Conservation (phyloP, 768 basidiomycete species). For the Pleurotus tuoliensis region DNA sequence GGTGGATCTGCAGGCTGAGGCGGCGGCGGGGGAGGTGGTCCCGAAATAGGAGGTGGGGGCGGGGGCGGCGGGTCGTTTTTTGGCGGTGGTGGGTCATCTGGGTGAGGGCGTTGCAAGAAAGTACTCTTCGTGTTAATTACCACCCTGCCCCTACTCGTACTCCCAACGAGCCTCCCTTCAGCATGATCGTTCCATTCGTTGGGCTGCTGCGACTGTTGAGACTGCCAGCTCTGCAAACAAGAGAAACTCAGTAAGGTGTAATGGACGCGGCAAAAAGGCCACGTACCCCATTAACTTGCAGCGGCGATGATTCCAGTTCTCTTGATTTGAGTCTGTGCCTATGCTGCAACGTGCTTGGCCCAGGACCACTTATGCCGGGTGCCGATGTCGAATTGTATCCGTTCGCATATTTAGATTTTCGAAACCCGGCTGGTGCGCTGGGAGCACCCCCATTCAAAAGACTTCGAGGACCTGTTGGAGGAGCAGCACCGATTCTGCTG, state of each 20-base stretch:
- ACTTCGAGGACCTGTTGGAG: constrained; percentile 67
- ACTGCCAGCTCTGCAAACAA: constrained; percentile 21
- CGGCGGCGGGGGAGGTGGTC: constrained; percentile 22
- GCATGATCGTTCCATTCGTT: constrained; percentile 18
- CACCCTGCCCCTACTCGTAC: constrained; percentile 6
- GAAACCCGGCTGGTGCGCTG: constrained; percentile 19
- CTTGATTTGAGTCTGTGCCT: constrained; percentile 15
- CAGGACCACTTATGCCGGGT: constrained; percentile 8
- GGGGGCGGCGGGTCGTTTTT: constrained; percentile 1
- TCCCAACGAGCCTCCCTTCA: constrained; percentile 4
- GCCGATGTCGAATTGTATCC: constrained; percentile 22
- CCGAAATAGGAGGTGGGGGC: constrained; percentile 20
- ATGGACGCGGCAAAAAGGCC: neutral
- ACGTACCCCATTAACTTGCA: neutral
- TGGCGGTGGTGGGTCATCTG: constrained; percentile 1
- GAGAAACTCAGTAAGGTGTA: constrained; percentile 1
- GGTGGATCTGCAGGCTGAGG: constrained; percentile 19
- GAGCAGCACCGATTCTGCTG: constrained; percentile 47
- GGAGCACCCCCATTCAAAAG: constrained; percentile 37
- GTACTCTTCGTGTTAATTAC: constrained; percentile 19
- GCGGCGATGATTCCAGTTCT: constrained; percentile 12
- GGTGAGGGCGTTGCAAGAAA: constrained; percentile 7
- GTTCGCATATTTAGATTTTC: constrained; percentile 41
- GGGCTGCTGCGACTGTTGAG: constrained; percentile 18
- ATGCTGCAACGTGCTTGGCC: constrained; percentile 19